Base-by-base conservation (phyloP, 1,284 basidiomycete genomes). In the Tremellales sp. region DNA sequence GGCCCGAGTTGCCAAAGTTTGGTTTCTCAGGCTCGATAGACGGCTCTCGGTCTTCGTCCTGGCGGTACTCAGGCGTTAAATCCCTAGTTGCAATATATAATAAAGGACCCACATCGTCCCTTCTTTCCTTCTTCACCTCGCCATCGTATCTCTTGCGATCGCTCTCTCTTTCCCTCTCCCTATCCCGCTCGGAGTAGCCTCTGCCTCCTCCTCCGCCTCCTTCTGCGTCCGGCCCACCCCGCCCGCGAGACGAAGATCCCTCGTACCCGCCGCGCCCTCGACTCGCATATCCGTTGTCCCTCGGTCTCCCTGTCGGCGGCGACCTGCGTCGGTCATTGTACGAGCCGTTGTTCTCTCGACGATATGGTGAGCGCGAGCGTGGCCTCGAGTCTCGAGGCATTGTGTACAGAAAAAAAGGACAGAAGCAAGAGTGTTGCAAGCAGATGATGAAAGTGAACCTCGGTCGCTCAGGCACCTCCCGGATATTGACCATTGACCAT, bases 1-100 rank as follows among this genome's bases (percentile, higher is more conserved):
- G 77, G 6, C 95, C 95, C 1, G 90, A 95, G 5, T 80, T 80
- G 9, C 76, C 79, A 70, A 95, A 95, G 67, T 95, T 90, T 2
- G 93, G 93, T 68, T 91, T 72, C 21, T 56, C 55, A 27, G 54
- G 47, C 39, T 61, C 59, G n/a, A 53, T 44, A 8, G 40, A 25
- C 16, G 54, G 46, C n/a, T 35, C 26, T 18, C 47, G 39, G 25
- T 61, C 51, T 19, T 40, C 28, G n/a, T 51, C 51, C 50, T 53
- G n/a, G 22, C 18, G 12, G n/a, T 37, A 36, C 10, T 10, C 24
- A 26, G 27, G 19, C 18, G 9, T 12, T 39, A 22, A 39, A 9
- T 25, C 21, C 7, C 9, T 6, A 26, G 13, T 6, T 8, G 24
- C 18, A 24, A 25, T 25, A 25, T 39, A 9, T 5, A 16, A 31